These are phyloP conservation scores for Globisporangium spiculum DNA, from an alignment of 352 stramenopile genomes.

Conservation along the genomic window DNA sequence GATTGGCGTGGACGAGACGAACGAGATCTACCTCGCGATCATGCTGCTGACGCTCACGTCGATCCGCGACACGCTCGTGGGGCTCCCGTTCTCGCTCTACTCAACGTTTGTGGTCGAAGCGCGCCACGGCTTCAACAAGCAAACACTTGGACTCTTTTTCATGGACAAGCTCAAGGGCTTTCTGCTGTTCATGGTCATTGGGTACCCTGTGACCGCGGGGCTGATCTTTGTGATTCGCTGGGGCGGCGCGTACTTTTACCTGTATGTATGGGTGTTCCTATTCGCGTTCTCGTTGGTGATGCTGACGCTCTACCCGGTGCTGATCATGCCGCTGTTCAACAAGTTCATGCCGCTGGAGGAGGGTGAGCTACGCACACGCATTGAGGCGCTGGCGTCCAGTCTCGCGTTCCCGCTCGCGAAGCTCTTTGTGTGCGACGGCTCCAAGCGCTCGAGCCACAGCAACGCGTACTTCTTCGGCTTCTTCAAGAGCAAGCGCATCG, in stretches of 20 bases:
- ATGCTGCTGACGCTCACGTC: slow-evolving; percentile 70
- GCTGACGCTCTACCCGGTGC: slow-evolving; percentile 94
- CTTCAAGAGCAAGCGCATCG: slow-evolving; percentile 96
- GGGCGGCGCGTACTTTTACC: slow-evolving; percentile 71
- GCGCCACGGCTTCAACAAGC: slow-evolving; percentile 98
- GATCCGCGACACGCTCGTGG: slow-evolving; percentile 53
- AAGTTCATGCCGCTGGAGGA: slow-evolving; percentile 90
- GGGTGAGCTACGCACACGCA: slow-evolving; percentile 88
- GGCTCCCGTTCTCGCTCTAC: slow-evolving; percentile 83
- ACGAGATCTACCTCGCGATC: slow-evolving; percentile 86
- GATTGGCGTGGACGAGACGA: slow-evolving; percentile 49
- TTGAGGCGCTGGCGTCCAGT: slow-evolving; percentile 89
- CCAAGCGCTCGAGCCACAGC: slow-evolving; percentile 92
- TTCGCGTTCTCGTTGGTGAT: slow-evolving; percentile 93
- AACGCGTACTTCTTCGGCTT: slow-evolving; percentile 93
- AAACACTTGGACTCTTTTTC: slow-evolving; percentile 92
- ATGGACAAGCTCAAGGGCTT: slow-evolving; percentile 95
- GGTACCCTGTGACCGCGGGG: slow-evolving; percentile 56
- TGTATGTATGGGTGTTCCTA: slow-evolving; percentile 96
- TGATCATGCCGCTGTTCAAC: slow-evolving; percentile 99
- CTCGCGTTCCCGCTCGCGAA: slow-evolving; percentile 96
- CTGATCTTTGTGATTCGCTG: slow-evolving; percentile 75
- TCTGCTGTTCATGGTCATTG: slow-evolving; percentile 81
- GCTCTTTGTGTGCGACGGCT: slow-evolving; percentile 97
- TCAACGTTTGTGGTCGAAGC: slow-evolving; percentile 96